Evolutionary conservation across 306 rosid genomes (phyloP), one percentile per base, ranked within the genome.

Genomic region (Glycine soja): DNA sequence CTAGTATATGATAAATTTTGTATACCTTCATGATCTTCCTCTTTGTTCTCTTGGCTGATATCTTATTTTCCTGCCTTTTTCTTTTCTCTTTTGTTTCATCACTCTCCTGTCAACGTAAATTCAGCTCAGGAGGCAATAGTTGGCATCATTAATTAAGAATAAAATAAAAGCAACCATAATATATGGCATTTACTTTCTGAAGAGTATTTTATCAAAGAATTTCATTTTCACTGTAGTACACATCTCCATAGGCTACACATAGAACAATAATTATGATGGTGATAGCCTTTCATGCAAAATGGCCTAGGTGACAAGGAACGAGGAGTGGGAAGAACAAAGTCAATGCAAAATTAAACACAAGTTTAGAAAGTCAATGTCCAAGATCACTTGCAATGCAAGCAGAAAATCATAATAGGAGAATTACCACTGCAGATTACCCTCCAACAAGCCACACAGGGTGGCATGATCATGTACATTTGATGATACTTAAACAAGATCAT

Each of bases 71-170:
- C n/a, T n/a, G 72, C 59, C 73, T 85, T 76, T 65, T 90, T 72
- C 68, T 86, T 76, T 75, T 86, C 70, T 40, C 70, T 79, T 69
- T 85, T 70, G 34, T 32, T 16, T 83, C 84, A 2, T 68, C 56
- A n/a, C 36, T 73, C 16, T 82, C 91, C 93, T 88, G 83, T 64
- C 52, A 58, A 74, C 81, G 77, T 42, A 78, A 56, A 51, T 74
- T 38, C 62, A 53, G 18, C 64, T 10, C 11, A 70, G 40, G 4
- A 36, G 40, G 40, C 2, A 36, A 36, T 36, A 36, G 40, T 36
- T 2, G 40, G 3, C 4, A 36, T 36, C n/a, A 2, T 34, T 34
- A 36, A n/a, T 4, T 36, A 36, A 36, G 40, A 36, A 36, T 36
- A 0, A 36, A 36, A 36, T 4, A 4, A 4, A 36, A n/a, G 40